These are phyloP conservation scores for Capniomyces stellatus DNA, from an alignment of 371 early-diverging fungal species.

Conservation along the genomic window DNA sequence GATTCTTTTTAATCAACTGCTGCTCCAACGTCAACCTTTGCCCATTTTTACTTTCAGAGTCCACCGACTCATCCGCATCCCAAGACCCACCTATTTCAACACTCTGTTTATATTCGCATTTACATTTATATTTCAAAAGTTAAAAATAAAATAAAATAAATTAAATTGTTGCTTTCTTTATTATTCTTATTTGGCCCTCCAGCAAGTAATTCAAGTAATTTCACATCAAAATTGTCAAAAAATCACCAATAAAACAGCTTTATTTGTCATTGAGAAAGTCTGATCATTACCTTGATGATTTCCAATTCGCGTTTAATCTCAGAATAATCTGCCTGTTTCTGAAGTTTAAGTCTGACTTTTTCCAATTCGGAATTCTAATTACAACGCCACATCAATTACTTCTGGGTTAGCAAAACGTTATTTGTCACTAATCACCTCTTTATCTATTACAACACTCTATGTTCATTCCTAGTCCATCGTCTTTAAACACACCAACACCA, in stretches of 20 bases:
- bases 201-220: no score
- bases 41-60: not conserved
- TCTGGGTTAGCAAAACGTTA: no score
- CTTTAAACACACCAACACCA: not conserved
- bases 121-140: no score
- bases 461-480: no score
- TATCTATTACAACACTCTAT: no score
- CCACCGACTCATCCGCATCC: not conserved
- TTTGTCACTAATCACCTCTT: no score
- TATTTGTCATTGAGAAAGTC: not conserved
- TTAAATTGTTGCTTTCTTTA: not conserved
- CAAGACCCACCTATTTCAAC: not conserved
- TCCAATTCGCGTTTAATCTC: slow-evolving; percentile 70
- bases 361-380: no score
- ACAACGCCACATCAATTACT: no score
- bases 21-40: slow-evolving; percentile 33
- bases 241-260: no score
- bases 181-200: no score
- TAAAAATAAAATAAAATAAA: not conserved
- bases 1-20: slow-evolving; percentile 64
- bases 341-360: not conserved
- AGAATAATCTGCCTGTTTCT: slow-evolving; percentile 45
- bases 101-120: no score
- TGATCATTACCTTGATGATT: slow-evolving; percentile 32
- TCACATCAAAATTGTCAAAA: no score